phyloP scores from a whole-genome alignment of 371 early-diverging fungal species.

The Mucor lusitanicus region DNA sequence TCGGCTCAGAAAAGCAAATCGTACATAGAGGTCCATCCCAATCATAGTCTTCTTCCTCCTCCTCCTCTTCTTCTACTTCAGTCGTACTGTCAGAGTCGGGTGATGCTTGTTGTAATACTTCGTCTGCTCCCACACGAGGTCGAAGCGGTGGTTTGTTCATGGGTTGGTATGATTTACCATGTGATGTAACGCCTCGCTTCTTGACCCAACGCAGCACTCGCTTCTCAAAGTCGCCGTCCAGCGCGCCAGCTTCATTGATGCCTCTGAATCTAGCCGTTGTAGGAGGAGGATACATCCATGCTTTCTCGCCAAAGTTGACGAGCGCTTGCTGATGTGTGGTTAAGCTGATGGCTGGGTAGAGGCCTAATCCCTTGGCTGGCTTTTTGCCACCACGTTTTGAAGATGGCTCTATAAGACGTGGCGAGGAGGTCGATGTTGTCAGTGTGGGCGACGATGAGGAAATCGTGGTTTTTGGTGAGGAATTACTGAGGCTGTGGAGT shows the following conservation, averaged over 20 bases:
- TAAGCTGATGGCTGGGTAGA: conserved; percentile 51
- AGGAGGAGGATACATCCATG: conserved; percentile 52
- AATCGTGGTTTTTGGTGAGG: background rate
- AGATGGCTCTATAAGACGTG: background rate
- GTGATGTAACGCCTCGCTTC: conserved; percentile 17
- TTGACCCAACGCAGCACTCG: conserved; percentile 27
- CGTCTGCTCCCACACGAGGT: conserved; percentile 14
- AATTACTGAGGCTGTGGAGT: background rate
- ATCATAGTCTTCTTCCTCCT: conserved; percentile 21
- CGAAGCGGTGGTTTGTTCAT: conserved; percentile 15
- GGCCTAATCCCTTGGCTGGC: conserved; percentile 26
- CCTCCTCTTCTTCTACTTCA: conserved; percentile 6
- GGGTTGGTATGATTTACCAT: conserved; percentile 16
- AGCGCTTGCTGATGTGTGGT: conserved; percentile 48
- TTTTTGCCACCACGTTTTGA: background rate
- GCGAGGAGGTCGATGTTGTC: background rate
- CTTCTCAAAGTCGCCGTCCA: conserved; percentile 25
- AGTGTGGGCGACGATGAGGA: background rate
- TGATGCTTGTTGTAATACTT: background rate
- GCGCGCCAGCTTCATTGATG: conserved; percentile 30
- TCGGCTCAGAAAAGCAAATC: conserved; percentile 41
- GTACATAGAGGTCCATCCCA: conserved; percentile 22
- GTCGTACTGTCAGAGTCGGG: conserved; percentile 12
- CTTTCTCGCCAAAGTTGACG: conserved; percentile 47
- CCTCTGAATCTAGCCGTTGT: conserved; percentile 29